Evolutionary conservation across 2,329 filamentous ascomycete genomes (phyloP), one percentile per base, ranked within the genome.

Genomic region (Sphaerulina musiva): DNA sequence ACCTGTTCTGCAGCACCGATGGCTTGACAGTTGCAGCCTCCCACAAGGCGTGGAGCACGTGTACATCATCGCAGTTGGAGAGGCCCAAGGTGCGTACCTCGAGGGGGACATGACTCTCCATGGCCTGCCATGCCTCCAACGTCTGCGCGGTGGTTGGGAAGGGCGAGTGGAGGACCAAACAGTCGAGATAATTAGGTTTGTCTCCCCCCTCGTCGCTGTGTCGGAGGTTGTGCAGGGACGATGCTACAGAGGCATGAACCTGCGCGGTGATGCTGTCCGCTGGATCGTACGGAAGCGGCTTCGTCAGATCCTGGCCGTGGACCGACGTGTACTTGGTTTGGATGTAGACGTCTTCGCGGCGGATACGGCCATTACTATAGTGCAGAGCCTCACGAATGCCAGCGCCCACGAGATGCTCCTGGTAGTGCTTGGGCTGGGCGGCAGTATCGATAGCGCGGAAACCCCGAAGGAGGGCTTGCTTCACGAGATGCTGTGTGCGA

Each of bases 291-390:
- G 86, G 85, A 70, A 83, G 26, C 26, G 3, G 26, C 51, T 81
- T 40, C 71, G 69, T 40, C 20, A 70, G 64, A 64, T 84, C 80
- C 67, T 91, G 86, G 23, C 81, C 83, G 12, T 70, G 70, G 4
- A 81, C 69, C 0, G 84, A 78, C 1, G 86, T 89, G 73, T 85
- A 93, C 69, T 92, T 93, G n/a, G 88, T 91, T 78, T 95, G 88
- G 43, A 91, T 76, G 81, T 84, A 89, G 45, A 92, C 63, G 34
- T 86, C 80, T 44, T 77, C 69, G 55, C 83, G 74, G 46, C 65
- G 76, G 45, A 87, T 72, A n/a, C 80, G 29, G 29, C 46, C 69
- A 1, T 81, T 81, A 6, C 20, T 20, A 20, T 20, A 20, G 20
- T 70, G 62, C 48, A 88, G 78, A 36, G 83, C 83, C 51, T 76